Percentiles rank a stretch among this genome's conserved stretches.
Evolutionary conservation across 2,329 filamentous ascomycete species (phyloP).

Genomic region (Elsinoe fawcettii): DNA sequence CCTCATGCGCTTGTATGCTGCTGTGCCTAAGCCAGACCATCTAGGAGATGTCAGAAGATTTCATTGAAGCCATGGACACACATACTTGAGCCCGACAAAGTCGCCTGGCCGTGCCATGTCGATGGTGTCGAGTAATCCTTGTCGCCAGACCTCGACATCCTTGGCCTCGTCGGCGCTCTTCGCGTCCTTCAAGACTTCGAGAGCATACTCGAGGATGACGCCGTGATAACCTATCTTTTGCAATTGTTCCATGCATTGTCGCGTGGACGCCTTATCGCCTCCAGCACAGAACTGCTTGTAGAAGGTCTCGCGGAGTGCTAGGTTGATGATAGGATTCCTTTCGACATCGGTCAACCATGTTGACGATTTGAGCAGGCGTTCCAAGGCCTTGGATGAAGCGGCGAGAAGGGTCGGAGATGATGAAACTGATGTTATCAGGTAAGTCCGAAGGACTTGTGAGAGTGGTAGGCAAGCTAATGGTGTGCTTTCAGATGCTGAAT

Average conservation of each 20-base stretch:
- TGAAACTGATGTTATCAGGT: slow-evolving; percentile 61
- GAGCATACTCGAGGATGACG: slow-evolving; percentile 76
- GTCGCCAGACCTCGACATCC: slow-evolving; percentile 64
- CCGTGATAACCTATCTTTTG: slow-evolving; percentile 72
- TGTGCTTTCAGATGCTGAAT: background rate
- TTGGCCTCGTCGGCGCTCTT: slow-evolving; percentile 47
- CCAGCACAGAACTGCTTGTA: slow-evolving; percentile 90
- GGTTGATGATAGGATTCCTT: slow-evolving; percentile 61
- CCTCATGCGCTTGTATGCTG: slow-evolving; percentile 60
- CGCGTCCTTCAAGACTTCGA: slow-evolving; percentile 59
- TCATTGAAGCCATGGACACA: background rate
- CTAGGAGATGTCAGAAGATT: slow-evolving; percentile 27
- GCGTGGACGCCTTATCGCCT: slow-evolving; percentile 62
- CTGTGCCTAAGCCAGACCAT: slow-evolving; percentile 73
- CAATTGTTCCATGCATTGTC: slow-evolving; percentile 54
- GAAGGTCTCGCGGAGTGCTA: slow-evolving; percentile 70
- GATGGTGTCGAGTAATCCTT: slow-evolving; percentile 68
- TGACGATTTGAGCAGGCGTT: slow-evolving; percentile 60
- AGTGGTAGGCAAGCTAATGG: slow-evolving; percentile 60
- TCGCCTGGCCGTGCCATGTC: slow-evolving; percentile 44
- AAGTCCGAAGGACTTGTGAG: slow-evolving; percentile 58
- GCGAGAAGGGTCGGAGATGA: slow-evolving; percentile 61
- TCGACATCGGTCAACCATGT: slow-evolving; percentile 64
- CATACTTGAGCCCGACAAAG: slow-evolving; percentile 48
- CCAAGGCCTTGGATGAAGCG: slow-evolving; percentile 62